These are phyloP conservation scores for barley (Hordeum vulgare) DNA, from an alignment of 176 grass and related monocot species.

Conservation along the genomic window MorexV3_pseudomolecules_assembly NC_058519.1:37733969-37734468, in stretches of 20 bases:
- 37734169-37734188: neutral
- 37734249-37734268: constrained; percentile 7
- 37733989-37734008: neutral
- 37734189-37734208: neutral
- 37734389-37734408: constrained; percentile 58
- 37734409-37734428: constrained; percentile 70
- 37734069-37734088: neutral
- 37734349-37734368: constrained; percentile 68
- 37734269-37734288: constrained; percentile 80
- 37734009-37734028: neutral
- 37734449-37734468: constrained; percentile 66
- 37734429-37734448: constrained; percentile 73
- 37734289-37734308: constrained; percentile 58
- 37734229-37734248: neutral
- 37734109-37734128: neutral
- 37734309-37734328: constrained; percentile 50
- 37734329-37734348: constrained; percentile 70
- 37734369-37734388: constrained; percentile 46
- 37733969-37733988: neutral
- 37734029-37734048: neutral
- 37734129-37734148: neutral
- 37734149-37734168: neutral
- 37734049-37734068: neutral
- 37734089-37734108: neutral
- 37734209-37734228: neutral